These are phyloP conservation scores for Fraxinus baroniana DNA, from an alignment of 305 asterid genomes.

Conservation along the genomic window DNA sequence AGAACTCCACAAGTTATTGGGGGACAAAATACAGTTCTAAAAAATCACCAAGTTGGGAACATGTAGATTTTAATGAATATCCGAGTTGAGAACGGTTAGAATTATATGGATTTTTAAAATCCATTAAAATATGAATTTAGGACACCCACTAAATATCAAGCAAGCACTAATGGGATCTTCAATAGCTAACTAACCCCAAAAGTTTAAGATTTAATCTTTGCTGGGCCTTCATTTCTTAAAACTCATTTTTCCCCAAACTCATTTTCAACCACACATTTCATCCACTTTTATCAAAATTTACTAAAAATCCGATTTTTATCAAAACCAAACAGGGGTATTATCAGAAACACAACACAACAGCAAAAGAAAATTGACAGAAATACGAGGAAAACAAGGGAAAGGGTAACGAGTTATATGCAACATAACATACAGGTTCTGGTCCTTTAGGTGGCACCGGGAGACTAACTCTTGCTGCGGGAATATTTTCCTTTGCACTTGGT, in stretches of 20 bases:
- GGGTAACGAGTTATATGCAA: conserved; percentile 13
- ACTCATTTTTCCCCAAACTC: background rate
- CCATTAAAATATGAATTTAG: background rate
- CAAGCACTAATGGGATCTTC: background rate
- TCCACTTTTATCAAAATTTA: background rate
- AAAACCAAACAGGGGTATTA: background rate
- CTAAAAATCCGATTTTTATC: background rate
- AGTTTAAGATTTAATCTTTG: background rate
- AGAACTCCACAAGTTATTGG: background rate
- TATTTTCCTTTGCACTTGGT: conserved; percentile 42
- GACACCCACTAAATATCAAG: background rate
- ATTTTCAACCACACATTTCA: background rate
- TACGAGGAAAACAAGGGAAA: conserved; percentile 1
- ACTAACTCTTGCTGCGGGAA: conserved; percentile 55
- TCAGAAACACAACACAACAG: background rate
- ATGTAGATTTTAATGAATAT: background rate
- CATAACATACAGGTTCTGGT: conserved; percentile 63
- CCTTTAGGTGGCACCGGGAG: conserved; percentile 73
- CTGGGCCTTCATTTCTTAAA: background rate
- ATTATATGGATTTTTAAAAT: background rate
- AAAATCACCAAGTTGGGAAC: background rate
- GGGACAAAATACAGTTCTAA: background rate
- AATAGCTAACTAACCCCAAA: background rate
- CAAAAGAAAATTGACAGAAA: conserved; percentile 11
- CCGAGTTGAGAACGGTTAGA: background rate